phyloP scores from a whole-genome alignment of 805 yeast species.

The Kluyveromyces dobzhanskii region DNA sequence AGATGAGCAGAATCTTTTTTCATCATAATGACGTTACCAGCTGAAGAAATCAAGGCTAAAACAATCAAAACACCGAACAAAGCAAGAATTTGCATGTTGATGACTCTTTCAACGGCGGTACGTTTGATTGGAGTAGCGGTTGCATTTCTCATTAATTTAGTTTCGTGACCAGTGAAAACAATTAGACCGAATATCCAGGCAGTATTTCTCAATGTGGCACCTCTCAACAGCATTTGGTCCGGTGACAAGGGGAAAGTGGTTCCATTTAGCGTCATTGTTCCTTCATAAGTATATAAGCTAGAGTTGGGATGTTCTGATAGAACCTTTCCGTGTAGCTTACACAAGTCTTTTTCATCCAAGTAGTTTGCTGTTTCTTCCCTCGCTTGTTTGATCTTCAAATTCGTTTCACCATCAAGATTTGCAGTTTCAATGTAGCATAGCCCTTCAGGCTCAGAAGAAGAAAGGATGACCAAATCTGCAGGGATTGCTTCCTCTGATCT shows the following conservation, averaged over 20 bases:
- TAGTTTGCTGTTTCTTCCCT: conserved; percentile 65
- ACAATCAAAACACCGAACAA: conserved; percentile 72
- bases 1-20: conserved; percentile 44
- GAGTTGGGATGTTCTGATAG: conserved; percentile 90
- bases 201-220: conserved; percentile 92
- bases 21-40: conserved; percentile 78
- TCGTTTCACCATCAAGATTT: conserved; percentile 95
- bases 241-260: conserved; percentile 68
- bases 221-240: conserved; percentile 85
- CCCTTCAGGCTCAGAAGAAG: conserved; percentile 98
- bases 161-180: conserved; percentile 95
- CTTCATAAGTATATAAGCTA: conserved; percentile 90
- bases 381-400: conserved; percentile 89
- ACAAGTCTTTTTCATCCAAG: conserved; percentile 55
- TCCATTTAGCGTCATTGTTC: conserved; percentile 54
- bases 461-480: conserved; percentile 76
- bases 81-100: conserved; percentile 85
- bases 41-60: conserved; percentile 69
- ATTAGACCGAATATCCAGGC: conserved; percentile 93
- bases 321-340: conserved; percentile 48
- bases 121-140: conserved; percentile 97
- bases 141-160: conserved; percentile 96
- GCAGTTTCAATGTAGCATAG: conserved; percentile 96
- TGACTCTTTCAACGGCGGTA: conserved; percentile 93
- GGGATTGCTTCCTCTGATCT: conserved; percentile 87